Evolutionary conservation across 768 basidiomycete species (phyloP).

Genomic region (Goffeauzyma gilvescens): DNA sequence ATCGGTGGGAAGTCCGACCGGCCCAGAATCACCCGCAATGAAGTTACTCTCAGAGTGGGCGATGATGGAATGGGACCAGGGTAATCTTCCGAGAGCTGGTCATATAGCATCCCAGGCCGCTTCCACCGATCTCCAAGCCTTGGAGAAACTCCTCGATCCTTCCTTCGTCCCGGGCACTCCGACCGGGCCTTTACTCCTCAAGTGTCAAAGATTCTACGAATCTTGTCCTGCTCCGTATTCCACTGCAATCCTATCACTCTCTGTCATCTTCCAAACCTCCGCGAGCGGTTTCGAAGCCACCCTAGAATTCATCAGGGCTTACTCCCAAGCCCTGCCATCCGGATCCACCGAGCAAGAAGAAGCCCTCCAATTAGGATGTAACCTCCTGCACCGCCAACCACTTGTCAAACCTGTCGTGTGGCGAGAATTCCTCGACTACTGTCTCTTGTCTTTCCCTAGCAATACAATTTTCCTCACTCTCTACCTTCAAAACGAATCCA

Average conservation of each 20-base stretch:
- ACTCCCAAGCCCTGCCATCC: conserved; percentile 13
- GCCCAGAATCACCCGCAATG: conserved; percentile 13
- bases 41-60: conserved; percentile 33
- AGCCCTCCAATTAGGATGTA: conserved; percentile 21
- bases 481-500: conserved; percentile 29
- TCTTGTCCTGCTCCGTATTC: too few relatives aligned
- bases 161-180: too few relatives aligned
- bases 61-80: conserved; percentile 32
- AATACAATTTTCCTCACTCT: conserved; percentile 32
- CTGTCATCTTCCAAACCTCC: neutral
- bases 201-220: too few relatives aligned
- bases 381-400: conserved; percentile 23
- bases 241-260: too few relatives aligned
- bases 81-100: too few relatives aligned
- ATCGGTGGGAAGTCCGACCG: neutral
- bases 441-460: conserved; percentile 28
- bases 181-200: too few relatives aligned
- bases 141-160: too few relatives aligned
- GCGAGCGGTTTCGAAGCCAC: conserved; percentile 17
- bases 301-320: conserved; percentile 12
- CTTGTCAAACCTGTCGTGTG: conserved; percentile 20
- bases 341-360: conserved; percentile 24
- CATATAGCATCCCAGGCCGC: too few relatives aligned
- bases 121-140: too few relatives aligned
- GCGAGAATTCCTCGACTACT: conserved; percentile 27